phyloP scores from a whole-genome alignment of 2,329 filamentous ascomycete species.

The Microsporum audouinii region DNA sequence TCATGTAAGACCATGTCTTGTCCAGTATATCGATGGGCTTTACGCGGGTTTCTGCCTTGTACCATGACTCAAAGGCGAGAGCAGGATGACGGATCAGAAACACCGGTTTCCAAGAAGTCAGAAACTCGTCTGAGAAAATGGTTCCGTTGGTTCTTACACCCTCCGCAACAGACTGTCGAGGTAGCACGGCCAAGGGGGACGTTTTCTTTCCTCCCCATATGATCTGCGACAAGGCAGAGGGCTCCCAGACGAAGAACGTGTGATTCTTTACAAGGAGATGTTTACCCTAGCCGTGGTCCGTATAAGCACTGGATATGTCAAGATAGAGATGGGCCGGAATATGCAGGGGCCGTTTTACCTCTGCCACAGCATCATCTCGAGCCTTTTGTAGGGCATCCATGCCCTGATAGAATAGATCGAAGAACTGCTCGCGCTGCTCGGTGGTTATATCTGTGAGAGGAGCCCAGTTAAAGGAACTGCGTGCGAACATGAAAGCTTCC shows the following conservation, averaged over 20 bases:
- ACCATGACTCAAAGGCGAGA: constrained; percentile 28
- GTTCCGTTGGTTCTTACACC: constrained; percentile 21
- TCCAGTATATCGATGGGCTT: constrained; percentile 13
- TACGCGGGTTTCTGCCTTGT: constrained; percentile 18
- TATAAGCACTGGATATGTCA: not conserved
- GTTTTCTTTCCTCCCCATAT: not conserved
- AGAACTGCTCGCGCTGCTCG: not conserved
- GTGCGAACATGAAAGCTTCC: not conserved
- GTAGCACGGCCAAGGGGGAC: not conserved
- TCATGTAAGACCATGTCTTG: constrained; percentile 17
- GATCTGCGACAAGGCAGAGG: not conserved
- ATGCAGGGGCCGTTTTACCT: not conserved
- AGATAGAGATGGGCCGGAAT: not conserved
- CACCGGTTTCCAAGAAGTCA: constrained; percentile 22
- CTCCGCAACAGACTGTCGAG: not conserved
- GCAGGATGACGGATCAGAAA: constrained; percentile 33
- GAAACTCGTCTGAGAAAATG: constrained; percentile 25
- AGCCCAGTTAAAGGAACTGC: not conserved
- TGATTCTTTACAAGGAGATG: not conserved
- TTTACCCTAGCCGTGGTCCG: not conserved
- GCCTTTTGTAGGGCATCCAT: not conserved
- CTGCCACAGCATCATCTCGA: not conserved
- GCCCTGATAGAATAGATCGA: not conserved
- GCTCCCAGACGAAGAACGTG: not conserved
- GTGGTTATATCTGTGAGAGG: not conserved